Evolutionary conservation across 2,329 filamentous ascomycete species (phyloP).

Genomic region (Allantophomopsis cytisporea): DNA sequence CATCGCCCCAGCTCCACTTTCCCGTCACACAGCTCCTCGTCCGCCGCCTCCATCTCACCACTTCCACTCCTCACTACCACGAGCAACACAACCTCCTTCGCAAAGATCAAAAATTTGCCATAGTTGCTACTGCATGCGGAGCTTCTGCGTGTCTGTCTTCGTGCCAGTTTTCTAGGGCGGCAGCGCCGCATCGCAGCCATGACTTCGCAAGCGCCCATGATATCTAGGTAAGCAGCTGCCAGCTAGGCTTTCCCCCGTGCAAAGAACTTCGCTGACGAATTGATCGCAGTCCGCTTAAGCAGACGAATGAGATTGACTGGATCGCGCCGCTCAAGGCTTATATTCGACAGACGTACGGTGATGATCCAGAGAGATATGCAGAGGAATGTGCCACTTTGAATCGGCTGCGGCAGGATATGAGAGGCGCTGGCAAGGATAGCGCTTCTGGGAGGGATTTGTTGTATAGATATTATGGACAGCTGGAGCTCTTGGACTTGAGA

Average conservation of each 20-base stretch:
- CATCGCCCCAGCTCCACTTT: no score
- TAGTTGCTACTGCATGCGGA: no score
- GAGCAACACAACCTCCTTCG: no score
- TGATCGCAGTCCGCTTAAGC: conserved; percentile 60
- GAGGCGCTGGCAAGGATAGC: conserved; percentile 92
- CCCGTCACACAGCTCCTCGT: no score
- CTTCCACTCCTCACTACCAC: no score
- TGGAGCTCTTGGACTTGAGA: conserved; percentile 84
- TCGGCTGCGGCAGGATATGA: conserved; percentile 92
- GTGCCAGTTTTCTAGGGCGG: no score
- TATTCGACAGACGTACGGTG: conserved; percentile 86
- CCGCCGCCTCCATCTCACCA: no score
- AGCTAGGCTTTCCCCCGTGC: no score
- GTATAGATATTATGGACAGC: conserved; percentile 94
- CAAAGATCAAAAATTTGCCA: no score
- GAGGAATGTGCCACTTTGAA: conserved; percentile 94
- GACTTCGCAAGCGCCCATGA: not conserved
- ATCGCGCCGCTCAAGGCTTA: conserved; percentile 81
- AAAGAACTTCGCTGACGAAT: no score
- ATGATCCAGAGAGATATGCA: conserved; percentile 89
- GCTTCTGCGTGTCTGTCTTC: no score
- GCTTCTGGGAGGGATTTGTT: conserved; percentile 84
- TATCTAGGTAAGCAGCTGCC: conserved; percentile 17
- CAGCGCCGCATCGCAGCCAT: not conserved
- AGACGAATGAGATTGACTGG: conserved; percentile 98